These are phyloP conservation scores for Backusella morwellensis DNA, from an alignment of 192 early-diverging fungal species.

Conservation along the genomic window DNA sequence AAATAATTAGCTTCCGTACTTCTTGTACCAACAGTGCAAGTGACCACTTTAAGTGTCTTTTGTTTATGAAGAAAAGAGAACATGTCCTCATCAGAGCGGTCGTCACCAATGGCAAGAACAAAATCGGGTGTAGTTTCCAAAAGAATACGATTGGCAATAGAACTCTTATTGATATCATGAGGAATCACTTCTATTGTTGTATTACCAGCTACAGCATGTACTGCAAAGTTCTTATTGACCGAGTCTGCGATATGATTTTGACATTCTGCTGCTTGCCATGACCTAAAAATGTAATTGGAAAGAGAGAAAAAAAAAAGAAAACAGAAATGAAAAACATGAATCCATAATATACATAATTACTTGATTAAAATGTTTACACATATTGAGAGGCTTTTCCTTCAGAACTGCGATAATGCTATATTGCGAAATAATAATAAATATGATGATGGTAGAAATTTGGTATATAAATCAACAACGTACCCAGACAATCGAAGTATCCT, in stretches of 20 bases:
- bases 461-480: constrained; percentile 23
- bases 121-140: constrained; percentile 65
- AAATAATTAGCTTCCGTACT: constrained; percentile 56
- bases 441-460: background rate
- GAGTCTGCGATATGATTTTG: constrained; percentile 80
- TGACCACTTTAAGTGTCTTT: constrained; percentile 36
- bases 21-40: constrained; percentile 54
- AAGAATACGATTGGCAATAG: constrained; percentile 56
- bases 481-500: constrained; percentile 71
- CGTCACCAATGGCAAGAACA: constrained; percentile 71
- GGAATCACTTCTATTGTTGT: constrained; percentile 68
- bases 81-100: constrained; percentile 81
- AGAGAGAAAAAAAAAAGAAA: constrained; percentile 7
- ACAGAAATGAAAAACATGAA: constrained; percentile 4
- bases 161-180: constrained; percentile 67
- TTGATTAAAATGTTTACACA: constrained; percentile 22
- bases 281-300: constrained; percentile 10
- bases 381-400: constrained; percentile 26
- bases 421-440: background rate
- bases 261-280: constrained; percentile 83
- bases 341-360: background rate
- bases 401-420: constrained; percentile 28
- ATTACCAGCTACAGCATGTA: constrained; percentile 65
- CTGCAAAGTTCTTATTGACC: constrained; percentile 62
- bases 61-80: constrained; percentile 64